phyloP scores from a whole-genome alignment of 108 stramenopile genomes.

The Aurantiochytrium sp. region DNA sequence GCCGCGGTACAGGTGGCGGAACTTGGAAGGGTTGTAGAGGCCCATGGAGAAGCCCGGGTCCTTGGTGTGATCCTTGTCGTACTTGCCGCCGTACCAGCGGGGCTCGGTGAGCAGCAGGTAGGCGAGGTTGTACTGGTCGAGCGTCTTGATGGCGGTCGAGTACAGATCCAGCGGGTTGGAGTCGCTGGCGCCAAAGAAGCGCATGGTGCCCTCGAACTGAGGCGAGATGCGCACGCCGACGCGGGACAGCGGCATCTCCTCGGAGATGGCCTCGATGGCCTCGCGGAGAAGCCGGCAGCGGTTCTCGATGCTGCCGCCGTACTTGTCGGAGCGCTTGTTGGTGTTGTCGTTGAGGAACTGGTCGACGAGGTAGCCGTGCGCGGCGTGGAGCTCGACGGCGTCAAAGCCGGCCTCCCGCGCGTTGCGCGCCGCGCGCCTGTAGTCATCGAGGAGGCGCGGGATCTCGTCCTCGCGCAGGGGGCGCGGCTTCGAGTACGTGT shows the following conservation, averaged over 20 bases:
- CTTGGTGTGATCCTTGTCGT: neutral
- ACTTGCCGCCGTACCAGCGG: neutral
- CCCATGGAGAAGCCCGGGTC: neutral
- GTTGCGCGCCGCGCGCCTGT: neutral
- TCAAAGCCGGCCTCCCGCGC: constrained; percentile 90
- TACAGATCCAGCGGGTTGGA: neutral
- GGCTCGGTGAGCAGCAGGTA: constrained; percentile 7
- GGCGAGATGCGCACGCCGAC: constrained; percentile 11
- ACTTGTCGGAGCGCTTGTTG: constrained; percentile 85
- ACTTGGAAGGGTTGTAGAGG: neutral
- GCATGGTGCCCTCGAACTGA: neutral
- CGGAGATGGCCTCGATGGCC: constrained; percentile 71
- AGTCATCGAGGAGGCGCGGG: neutral
- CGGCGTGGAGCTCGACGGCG: constrained; percentile 95
- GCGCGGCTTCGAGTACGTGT: neutral
- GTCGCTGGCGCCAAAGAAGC: neutral
- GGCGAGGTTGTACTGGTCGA: constrained; percentile 20
- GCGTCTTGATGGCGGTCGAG: neutral
- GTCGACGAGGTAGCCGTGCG: constrained; percentile 93
- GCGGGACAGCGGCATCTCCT: constrained; percentile 49
- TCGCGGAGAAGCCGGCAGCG: constrained; percentile 80
- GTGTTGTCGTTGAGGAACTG: constrained; percentile 84
- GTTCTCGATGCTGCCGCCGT: constrained; percentile 84
- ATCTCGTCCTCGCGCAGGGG: constrained; percentile 18
- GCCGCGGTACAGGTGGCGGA: neutral